Percentiles rank a stretch among this genome's conserved stretches.
phyloP scores from a whole-genome alignment of 257 asterid genomes.

The Penstemon newberryi region DNA sequence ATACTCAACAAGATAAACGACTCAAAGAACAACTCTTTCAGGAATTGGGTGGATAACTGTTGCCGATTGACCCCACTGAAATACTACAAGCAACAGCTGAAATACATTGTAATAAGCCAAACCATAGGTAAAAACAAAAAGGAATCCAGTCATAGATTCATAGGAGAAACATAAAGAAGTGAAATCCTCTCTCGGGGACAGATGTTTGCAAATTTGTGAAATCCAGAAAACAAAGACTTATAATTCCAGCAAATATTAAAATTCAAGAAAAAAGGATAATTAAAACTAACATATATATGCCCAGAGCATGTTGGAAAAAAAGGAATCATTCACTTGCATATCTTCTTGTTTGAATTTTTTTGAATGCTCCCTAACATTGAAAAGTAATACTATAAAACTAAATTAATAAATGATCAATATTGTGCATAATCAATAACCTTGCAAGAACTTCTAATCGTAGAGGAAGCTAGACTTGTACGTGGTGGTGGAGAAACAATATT shows the following conservation, averaged over 20 bases:
- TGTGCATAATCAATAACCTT: neutral
- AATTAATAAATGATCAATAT: constrained; percentile 14
- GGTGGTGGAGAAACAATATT: too few species aligned
- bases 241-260: neutral
- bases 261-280: too few species aligned
- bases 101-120: constrained; percentile 11
- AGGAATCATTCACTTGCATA: constrained; percentile 37
- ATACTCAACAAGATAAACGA: constrained; percentile 32
- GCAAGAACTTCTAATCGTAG: neutral
- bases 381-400: neutral
- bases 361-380: constrained; percentile 66
- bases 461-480: too few species aligned
- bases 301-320: too few species aligned
- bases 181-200: constrained; percentile 64
- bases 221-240: constrained; percentile 46
- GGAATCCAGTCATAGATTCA: constrained; percentile 25
- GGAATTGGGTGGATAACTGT: constrained; percentile 71
- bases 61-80: constrained; percentile 88
- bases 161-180: constrained; percentile 14
- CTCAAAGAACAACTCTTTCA: constrained; percentile 13
- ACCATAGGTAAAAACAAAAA: constrained; percentile 7
- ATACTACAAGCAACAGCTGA: constrained; percentile 50
- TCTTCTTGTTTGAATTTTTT: constrained; percentile 71
- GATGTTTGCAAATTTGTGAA: constrained; percentile 52
- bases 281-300: too few species aligned